A percentile compares a stretch with the other conserved stretches of the same genome.
phyloP scores from a whole-genome alignment of 2,329 filamentous ascomycete species.

The Penicillium expansum region DNA sequence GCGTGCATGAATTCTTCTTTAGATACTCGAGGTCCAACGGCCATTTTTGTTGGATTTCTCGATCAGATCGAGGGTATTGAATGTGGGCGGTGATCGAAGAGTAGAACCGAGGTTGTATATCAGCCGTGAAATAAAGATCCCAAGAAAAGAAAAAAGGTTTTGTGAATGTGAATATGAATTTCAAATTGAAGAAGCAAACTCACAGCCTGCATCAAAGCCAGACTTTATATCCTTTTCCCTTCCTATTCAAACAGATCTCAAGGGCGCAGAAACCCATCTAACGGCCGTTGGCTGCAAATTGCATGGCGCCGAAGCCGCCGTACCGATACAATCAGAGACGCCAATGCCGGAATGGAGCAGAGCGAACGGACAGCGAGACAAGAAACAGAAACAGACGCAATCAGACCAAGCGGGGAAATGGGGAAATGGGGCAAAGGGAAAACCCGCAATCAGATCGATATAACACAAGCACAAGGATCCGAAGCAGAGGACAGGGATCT shows the following conservation, averaged over 20 bases:
- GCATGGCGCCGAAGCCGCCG: conserved; percentile 9
- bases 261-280: conserved; percentile 3
- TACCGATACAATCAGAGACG: conserved; percentile 19
- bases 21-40: conserved; percentile 44
- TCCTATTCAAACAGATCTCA: conserved; percentile 9
- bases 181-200: background rate
- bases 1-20: conserved; percentile 50
- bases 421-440: background rate
- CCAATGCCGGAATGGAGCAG: conserved; percentile 17
- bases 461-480: conserved; percentile 1
- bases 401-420: conserved; percentile 13
- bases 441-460: conserved; percentile 10
- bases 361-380: conserved; percentile 18
- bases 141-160: background rate
- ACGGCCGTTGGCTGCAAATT: background rate
- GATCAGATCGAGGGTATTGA: background rate
- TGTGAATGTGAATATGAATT: background rate
- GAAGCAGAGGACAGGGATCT: background rate
- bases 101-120: background rate
- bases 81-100: background rate
- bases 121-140: background rate
- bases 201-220: background rate
- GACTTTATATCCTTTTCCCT: conserved; percentile 15
- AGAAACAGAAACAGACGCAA: conserved; percentile 12
- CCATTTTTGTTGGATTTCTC: conserved; percentile 22